These are phyloP conservation scores for Fusarium tanahbumbuense DNA, from an alignment of 2,329 filamentous ascomycete genomes.

Conservation along the genomic window DNA sequence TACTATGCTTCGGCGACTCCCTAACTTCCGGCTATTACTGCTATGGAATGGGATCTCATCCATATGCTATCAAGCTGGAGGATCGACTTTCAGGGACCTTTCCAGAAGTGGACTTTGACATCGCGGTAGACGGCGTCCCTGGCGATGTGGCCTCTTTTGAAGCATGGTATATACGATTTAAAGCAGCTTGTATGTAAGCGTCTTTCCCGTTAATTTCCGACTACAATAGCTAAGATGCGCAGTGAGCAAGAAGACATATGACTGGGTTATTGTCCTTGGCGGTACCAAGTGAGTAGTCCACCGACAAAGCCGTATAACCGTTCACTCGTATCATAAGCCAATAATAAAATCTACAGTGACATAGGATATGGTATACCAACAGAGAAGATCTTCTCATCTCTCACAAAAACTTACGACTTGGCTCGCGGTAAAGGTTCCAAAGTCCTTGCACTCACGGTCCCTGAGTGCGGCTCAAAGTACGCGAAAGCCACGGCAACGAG, in stretches of 20 bases:
- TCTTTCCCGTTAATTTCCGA: background rate
- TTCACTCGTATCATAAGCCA: background rate
- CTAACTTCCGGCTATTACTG: slow-evolving; percentile 68
- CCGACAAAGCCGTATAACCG: background rate
- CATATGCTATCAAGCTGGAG: slow-evolving; percentile 64
- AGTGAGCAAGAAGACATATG: slow-evolving; percentile 53
- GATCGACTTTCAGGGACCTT: slow-evolving; percentile 60
- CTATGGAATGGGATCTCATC: slow-evolving; percentile 58
- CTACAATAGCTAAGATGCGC: background rate
- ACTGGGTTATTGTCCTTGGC: slow-evolving; percentile 73
- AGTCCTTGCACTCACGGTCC: slow-evolving; percentile 72
- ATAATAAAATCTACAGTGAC: slow-evolving; percentile 55
- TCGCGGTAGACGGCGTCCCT: slow-evolving; percentile 62
- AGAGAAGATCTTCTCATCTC: slow-evolving; percentile 59
- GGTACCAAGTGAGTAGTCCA: slow-evolving; percentile 66
- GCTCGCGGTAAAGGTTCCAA: slow-evolving; percentile 62
- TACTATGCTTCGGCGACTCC: slow-evolving; percentile 74
- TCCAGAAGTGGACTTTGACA: slow-evolving; percentile 55
- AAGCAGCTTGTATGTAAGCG: slow-evolving; percentile 50
- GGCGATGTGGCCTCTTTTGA: slow-evolving; percentile 61
- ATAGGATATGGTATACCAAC: slow-evolving; percentile 55
- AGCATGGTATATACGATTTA: slow-evolving; percentile 49
- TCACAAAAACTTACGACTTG: slow-evolving; percentile 63
- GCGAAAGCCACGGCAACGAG: slow-evolving; percentile 52
- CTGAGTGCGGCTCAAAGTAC: slow-evolving; percentile 57